Conservation (phyloP, 768 basidiomycete genomes). For the Cystoderma amianthinum region DNA sequence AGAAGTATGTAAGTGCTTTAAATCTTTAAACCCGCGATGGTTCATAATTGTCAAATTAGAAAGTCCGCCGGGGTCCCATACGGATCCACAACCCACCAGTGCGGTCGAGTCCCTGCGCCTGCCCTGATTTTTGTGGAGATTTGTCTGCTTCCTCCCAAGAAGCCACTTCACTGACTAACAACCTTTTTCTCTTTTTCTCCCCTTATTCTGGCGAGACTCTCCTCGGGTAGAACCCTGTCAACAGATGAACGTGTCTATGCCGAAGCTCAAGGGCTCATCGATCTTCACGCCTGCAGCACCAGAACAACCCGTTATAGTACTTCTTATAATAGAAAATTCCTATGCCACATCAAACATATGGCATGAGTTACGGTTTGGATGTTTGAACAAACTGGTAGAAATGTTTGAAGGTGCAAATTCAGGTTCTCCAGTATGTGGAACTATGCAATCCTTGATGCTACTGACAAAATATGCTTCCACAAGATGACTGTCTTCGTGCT, state of each 20-base stretch:
- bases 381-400: slow-evolving; percentile 34
- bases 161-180: slow-evolving; percentile 10
- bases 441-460: not conserved
- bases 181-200: slow-evolving; percentile 3
- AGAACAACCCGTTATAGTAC: slow-evolving; percentile 28
- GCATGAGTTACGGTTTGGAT: slow-evolving; percentile 41
- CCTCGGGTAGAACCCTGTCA: not conserved
- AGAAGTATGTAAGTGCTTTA: no score
- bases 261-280: slow-evolving; percentile 7
- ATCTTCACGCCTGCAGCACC: slow-evolving; percentile 14
- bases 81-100: slow-evolving; percentile 28
- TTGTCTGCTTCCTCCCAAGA: slow-evolving; percentile 1
- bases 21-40: no score
- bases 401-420: slow-evolving; percentile 31
- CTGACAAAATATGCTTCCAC: slow-evolving; percentile 4
- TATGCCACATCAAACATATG: slow-evolving; percentile 34
- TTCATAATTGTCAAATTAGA: no score
- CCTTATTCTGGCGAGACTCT: not conserved
- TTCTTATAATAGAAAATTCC: slow-evolving; percentile 54
- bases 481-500: slow-evolving; percentile 37
- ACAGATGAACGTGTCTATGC: slow-evolving; percentile 8
- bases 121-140: no score
- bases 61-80: slow-evolving; percentile 35
- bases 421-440: slow-evolving; percentile 29
- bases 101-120: slow-evolving; percentile 7